Percentiles rank a stretch among this genome's conserved stretches.
Conservation (phyloP, 352 stramenopile genomes). For the Thraustochytrium sp. region DNA sequence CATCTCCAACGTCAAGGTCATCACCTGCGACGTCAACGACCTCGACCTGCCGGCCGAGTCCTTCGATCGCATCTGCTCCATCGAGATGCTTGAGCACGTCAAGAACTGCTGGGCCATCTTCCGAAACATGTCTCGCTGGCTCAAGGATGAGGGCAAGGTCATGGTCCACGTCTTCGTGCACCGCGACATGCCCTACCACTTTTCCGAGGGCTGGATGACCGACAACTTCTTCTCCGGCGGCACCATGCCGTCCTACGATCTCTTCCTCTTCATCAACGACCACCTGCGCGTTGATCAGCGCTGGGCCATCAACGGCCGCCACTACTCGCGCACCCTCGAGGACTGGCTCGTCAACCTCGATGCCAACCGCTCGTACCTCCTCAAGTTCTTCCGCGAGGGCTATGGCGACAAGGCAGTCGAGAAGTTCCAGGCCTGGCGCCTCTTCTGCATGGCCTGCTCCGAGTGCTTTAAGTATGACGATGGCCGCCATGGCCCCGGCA, state of each 20-base stretch:
- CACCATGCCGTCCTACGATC: conserved; percentile 72
- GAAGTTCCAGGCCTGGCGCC: conserved; percentile 25
- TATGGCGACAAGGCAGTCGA: conserved; percentile 38
- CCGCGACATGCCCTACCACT: conserved; percentile 68
- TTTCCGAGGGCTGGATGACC: conserved; percentile 71
- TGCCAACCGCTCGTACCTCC: background rate
- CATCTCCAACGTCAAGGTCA: conserved; percentile 64
- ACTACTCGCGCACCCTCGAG: conserved; percentile 43
- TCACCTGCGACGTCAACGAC: conserved; percentile 60
- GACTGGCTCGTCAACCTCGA: conserved; percentile 37
- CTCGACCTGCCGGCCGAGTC: conserved; percentile 48
- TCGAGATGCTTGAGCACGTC: conserved; percentile 77
- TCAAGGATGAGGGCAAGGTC: conserved; percentile 57
- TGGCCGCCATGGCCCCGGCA: conserved; percentile 8
- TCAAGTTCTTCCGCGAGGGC: conserved; percentile 28
- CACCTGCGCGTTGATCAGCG: conserved; percentile 34
- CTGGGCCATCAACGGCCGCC: conserved; percentile 40
- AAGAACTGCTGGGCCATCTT: conserved; percentile 67
- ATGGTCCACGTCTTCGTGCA: conserved; percentile 78
- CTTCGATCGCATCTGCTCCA: conserved; percentile 70
- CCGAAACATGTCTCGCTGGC: conserved; percentile 53
- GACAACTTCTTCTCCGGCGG: conserved; percentile 80
- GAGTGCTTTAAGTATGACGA: conserved; percentile 36
- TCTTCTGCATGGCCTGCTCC: conserved; percentile 43
- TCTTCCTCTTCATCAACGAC: conserved; percentile 62